These are phyloP conservation scores for Gossypium anomalum DNA, from an alignment of 345 rosid genomes.

Conservation along the genomic window DNA sequence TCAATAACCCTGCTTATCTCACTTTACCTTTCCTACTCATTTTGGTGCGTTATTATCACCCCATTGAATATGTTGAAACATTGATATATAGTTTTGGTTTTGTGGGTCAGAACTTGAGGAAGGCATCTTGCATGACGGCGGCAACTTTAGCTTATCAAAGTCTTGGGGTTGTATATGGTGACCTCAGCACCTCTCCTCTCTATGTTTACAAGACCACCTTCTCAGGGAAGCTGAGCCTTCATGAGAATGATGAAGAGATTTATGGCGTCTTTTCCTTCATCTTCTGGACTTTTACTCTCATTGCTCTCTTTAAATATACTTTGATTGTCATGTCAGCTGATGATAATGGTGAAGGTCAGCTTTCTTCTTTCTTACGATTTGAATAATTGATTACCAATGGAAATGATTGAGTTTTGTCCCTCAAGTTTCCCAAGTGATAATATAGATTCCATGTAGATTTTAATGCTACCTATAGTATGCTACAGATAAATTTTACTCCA, in stretches of 20 bases:
- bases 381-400: background rate
- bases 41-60: background rate
- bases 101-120: conserved; percentile 52
- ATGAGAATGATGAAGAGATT: conserved; percentile 69
- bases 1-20: background rate
- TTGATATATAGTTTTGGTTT: conserved; percentile 8
- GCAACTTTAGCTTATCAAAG: conserved; percentile 82
- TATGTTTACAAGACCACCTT: conserved; percentile 79
- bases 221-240: conserved; percentile 70
- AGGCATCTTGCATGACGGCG: conserved; percentile 43
- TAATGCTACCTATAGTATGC: too few species aligned
- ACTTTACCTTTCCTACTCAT: background rate
- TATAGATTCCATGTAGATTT: background rate
- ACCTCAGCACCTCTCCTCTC: conserved; percentile 75
- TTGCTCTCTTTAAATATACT: conserved; percentile 68
- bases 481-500: background rate
- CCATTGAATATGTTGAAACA: background rate
- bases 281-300: conserved; percentile 85
- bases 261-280: conserved; percentile 81
- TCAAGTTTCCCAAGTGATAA: background rate
- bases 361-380: conserved; percentile 4
- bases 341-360: conserved; percentile 85
- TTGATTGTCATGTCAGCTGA: conserved; percentile 61
- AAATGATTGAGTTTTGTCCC: background rate
- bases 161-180: conserved; percentile 89